Evolutionary conservation across 2,329 filamentous ascomycete genomes (phyloP), one percentile per base, ranked within the genome.

Genomic region (Microdochium nivale): DNA sequence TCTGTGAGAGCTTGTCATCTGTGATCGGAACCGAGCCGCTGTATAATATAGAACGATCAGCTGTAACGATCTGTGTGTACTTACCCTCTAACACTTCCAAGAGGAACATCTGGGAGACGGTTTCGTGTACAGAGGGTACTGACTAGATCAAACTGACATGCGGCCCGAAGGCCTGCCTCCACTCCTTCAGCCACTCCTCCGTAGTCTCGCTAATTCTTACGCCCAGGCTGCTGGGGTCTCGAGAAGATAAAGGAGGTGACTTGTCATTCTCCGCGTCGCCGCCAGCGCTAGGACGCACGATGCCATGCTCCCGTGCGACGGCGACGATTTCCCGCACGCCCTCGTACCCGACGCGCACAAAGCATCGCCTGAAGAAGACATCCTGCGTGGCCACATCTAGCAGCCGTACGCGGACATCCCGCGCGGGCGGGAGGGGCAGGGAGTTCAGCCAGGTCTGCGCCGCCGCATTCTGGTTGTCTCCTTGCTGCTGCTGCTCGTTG

Each of bases 141-240:
- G 51, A 66, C 65, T 67, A 67, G 37, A 66, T 59, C 56, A 67
- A 51, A 50, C 64, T 66, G 25, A 66, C 56, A 55, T 67, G 65
- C 25, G 64, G 63, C 32, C 61, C 64, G 53, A 58, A 67, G 7
- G 54, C 59, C 50, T 33, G 25, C 19, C 48, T 51, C 65, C 65
- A 67, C 49, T 55, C 51, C 3, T 51, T 49, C 48, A 66, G 47
- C 65, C 62, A 65, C 51, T 51, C 44, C 30, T 56, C 27, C 16
- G 62, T 63, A 55, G 55, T 56, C 14, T 25, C n/a, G n/a, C 52
- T 52, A 23, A 52, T 53, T 10, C 30, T 52, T 1, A 7, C 30
- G 30, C 54, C 55, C 43, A 59, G 59, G 1, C 54, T 60, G 25
- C 55, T 47, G 8, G 30, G 8, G 14, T 33, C 30, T 33, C 14